Evolutionary conservation across 495 filamentous ascomycete species (phyloP).

Genomic region (Penicillium flavigenum): DNA sequence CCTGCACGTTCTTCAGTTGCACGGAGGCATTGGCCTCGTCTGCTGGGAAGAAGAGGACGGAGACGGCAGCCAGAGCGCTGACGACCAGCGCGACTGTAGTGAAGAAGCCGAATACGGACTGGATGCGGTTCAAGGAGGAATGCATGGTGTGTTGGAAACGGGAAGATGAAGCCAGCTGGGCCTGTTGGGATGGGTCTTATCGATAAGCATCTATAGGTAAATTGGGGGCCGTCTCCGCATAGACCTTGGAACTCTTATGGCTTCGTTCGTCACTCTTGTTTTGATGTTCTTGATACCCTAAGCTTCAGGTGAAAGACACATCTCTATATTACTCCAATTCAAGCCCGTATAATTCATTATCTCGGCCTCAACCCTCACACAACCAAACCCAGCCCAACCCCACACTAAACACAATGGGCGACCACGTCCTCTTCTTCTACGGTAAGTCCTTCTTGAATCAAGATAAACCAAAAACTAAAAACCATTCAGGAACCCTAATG

Average conservation of each 20-base stretch:
- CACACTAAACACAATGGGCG: constrained; percentile 33
- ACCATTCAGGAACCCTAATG: constrained; percentile 59
- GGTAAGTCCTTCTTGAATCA: constrained; percentile 37
- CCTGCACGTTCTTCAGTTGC: constrained; percentile 74
- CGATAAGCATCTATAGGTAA: constrained; percentile 24
- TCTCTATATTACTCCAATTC: background rate
- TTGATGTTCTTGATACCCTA: background rate
- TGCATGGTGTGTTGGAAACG: constrained; percentile 62
- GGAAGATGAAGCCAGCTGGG: constrained; percentile 41
- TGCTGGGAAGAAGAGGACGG: constrained; percentile 66
- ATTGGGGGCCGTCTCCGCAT: background rate
- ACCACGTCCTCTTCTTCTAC: constrained; percentile 58
- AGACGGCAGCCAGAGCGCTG: constrained; percentile 72
- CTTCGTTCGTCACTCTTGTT: background rate
- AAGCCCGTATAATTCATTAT: background rate
- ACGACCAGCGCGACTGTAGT: constrained; percentile 87
- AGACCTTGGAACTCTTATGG: background rate
- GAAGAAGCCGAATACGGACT: constrained; percentile 97
- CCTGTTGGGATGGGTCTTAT: constrained; percentile 28
- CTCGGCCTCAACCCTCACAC: background rate
- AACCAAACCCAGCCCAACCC: background rate
- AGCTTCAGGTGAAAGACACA: background rate
- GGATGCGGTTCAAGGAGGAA: constrained; percentile 74
- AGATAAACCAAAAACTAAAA: constrained; percentile 1
- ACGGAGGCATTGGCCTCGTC: constrained; percentile 65